Percentiles rank a stretch among this genome's conserved stretches.
Evolutionary conservation across 345 rosid species (phyloP).

Genomic region (Gossypium bickii): DNA sequence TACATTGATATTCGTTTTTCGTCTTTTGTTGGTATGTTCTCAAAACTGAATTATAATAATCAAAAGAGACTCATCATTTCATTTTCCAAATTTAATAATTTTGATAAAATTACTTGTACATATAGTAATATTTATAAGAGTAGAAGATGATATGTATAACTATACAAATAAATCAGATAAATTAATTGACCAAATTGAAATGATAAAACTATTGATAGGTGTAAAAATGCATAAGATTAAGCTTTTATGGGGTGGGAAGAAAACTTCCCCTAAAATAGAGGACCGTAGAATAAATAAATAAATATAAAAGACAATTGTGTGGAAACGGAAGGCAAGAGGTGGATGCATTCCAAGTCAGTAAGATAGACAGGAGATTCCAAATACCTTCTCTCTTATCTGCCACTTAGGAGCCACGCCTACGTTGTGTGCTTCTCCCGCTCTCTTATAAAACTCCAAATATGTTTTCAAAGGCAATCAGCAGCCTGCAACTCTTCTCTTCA

Average conservation of each 20-base stretch:
- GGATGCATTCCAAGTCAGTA: constrained; percentile 2
- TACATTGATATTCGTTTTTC: not conserved
- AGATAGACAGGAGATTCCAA: constrained; percentile 24
- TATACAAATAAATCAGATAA: no score
- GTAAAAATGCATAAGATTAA: not conserved
- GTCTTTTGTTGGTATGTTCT: not conserved
- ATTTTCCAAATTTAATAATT: not conserved
- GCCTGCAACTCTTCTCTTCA: constrained; percentile 7
- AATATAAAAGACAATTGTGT: not conserved
- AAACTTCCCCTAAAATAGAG: not conserved
- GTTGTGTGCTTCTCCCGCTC: constrained; percentile 44
- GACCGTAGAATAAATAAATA: not conserved
- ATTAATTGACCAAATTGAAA: not conserved
- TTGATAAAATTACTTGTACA: not conserved
- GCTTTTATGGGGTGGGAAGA: not conserved
- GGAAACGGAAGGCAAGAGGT: no score
- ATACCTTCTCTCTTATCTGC: constrained; percentile 60
- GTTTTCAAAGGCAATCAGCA: not conserved
- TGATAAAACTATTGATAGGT: not conserved
- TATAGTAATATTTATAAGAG: no score
- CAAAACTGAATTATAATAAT: not conserved
- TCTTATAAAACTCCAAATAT: constrained; percentile 23
- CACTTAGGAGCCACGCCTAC: constrained; percentile 26
- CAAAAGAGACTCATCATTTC: not conserved
- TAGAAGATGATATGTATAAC: no score